Percentiles rank a stretch among this genome's conserved stretches.
phyloP scores from a whole-genome alignment of 108 stramenopile genomes.

The Epipyxis sp. region DNA sequence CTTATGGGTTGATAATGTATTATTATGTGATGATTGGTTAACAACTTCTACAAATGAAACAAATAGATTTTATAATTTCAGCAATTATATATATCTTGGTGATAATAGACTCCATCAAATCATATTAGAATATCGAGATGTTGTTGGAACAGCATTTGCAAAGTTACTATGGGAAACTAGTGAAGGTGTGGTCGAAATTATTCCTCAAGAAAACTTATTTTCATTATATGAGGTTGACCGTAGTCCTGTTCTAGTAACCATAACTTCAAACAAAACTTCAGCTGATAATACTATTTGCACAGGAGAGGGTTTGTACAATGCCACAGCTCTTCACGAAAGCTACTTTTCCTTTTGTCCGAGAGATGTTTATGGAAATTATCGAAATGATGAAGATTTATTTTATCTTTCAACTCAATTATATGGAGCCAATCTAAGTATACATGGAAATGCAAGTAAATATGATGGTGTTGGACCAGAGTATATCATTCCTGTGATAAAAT shows the following conservation, averaged over 20 bases:
- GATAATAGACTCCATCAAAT: conserved; percentile 30
- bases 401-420: conserved; percentile 20
- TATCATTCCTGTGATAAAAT: neutral
- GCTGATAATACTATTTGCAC: neutral
- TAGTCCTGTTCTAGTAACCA: conserved; percentile 21
- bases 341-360: conserved; percentile 10
- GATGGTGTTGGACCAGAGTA: neutral
- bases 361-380: conserved; percentile 29
- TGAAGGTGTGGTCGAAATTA: neutral
- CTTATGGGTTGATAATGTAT: conserved; percentile 62
- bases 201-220: conserved; percentile 25
- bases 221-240: conserved; percentile 20
- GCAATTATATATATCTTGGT: neutral
- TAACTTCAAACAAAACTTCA: neutral
- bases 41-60: conserved; percentile 14
- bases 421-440: neutral
- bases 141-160: conserved; percentile 55
- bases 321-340: neutral
- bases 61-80: too few species aligned
- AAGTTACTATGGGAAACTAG: conserved; percentile 54
- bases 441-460: conserved; percentile 17
- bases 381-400: conserved; percentile 18
- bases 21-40: conserved; percentile 72
- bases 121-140: conserved; percentile 64
- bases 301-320: conserved; percentile 16